phyloP scores from a whole-genome alignment of 2,329 filamentous ascomycete species.

The Beauveria caledonica region DNA sequence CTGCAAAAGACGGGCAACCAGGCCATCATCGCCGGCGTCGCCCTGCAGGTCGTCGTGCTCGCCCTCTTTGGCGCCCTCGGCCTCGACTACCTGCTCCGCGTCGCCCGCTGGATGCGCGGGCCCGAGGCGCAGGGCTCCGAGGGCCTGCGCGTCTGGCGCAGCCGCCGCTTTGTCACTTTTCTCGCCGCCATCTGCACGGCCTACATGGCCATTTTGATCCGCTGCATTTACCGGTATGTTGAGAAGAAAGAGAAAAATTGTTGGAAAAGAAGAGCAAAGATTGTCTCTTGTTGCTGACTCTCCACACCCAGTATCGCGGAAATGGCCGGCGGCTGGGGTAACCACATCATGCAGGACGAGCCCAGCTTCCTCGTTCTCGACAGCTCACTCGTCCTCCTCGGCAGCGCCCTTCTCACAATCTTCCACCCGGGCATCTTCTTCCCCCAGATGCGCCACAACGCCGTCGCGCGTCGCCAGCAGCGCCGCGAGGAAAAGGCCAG shows the following conservation, averaged over 20 bases:
- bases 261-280: not conserved
- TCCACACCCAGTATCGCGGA: constrained; percentile 42
- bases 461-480: constrained; percentile 2
- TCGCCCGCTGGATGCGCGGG: constrained; percentile 29
- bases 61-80: constrained; percentile 35
- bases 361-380: constrained; percentile 52
- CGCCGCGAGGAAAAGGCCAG: constrained; percentile 5
- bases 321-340: constrained; percentile 57
- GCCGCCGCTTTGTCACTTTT: constrained; percentile 36
- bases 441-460: constrained; percentile 37
- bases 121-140: constrained; percentile 23
- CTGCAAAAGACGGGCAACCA: constrained; percentile 40
- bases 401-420: constrained; percentile 39
- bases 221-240: constrained; percentile 47
- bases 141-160: constrained; percentile 32
- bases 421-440: constrained; percentile 49
- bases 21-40: constrained; percentile 46
- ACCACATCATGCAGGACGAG: constrained; percentile 55
- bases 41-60: constrained; percentile 44
- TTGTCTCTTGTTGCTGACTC: too few species aligned
- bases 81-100: constrained; percentile 38
- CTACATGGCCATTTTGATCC: constrained; percentile 37
- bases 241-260: not conserved
- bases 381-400: constrained; percentile 40
- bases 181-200: constrained; percentile 35